Conservation (phyloP, 805 yeast genomes). For the Metahyphopichia silvanorum region DNA sequence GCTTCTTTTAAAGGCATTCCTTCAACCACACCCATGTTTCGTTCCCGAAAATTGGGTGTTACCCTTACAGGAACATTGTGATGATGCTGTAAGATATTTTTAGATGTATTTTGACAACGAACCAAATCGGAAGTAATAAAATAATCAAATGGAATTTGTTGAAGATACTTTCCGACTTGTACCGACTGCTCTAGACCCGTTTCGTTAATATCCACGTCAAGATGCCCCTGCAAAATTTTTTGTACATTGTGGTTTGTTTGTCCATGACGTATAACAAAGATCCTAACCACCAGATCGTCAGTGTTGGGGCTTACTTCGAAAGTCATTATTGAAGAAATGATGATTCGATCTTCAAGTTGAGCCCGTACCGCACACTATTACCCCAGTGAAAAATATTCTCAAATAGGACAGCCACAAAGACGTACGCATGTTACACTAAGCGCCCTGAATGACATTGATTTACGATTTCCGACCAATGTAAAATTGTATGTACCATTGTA, state of each 20-base stretch:
- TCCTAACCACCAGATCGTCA: constrained; percentile 36
- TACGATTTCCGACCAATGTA: too few species aligned
- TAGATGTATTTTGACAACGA: constrained; percentile 61
- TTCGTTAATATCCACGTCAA: constrained; percentile 60
- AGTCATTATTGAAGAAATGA: constrained; percentile 10
- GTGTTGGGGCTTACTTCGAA: constrained; percentile 22
- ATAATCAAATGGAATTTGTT: constrained; percentile 40
- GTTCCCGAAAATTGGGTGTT: constrained; percentile 58
- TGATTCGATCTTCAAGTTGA: not conserved
- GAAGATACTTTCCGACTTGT: constrained; percentile 46
- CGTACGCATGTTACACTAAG: too few species aligned
- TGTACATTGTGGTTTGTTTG: constrained; percentile 72
- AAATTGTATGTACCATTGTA: too few species aligned
- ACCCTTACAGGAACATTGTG: constrained; percentile 16
- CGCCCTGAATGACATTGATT: too few species aligned
- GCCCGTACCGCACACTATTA: too few species aligned
- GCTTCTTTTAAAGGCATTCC: constrained; percentile 74
- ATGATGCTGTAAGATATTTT: constrained; percentile 34
- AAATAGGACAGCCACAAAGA: too few species aligned
- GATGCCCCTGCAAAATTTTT: constrained; percentile 78
- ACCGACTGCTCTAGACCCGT: constrained; percentile 62
- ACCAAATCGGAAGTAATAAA: constrained; percentile 50
- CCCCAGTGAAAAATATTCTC: too few species aligned
- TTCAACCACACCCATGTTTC: constrained; percentile 73
- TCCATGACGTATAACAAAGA: constrained; percentile 78